phyloP scores from a whole-genome alignment of 73 alveolate genomes.

The Paramecium tetraurelia region DNA sequence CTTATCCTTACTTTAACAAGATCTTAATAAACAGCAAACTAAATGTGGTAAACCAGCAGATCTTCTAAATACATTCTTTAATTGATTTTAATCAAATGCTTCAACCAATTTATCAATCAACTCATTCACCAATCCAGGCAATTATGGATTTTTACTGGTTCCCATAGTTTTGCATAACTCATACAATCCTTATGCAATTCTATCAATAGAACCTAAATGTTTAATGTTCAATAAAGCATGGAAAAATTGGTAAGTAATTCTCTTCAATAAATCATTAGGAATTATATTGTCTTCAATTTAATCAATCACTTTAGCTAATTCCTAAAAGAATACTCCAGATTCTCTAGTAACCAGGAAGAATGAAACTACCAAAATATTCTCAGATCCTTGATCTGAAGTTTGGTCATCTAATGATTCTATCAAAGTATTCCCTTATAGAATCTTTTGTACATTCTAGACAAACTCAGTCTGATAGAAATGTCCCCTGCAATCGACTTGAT shows the following conservation, averaged over 20 bases:
- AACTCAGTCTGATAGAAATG: slow-evolving; percentile 52
- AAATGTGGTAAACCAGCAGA: slow-evolving; percentile 61
- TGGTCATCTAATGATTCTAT: slow-evolving; percentile 56
- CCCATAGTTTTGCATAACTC: slow-evolving; percentile 56
- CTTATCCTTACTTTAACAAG: slow-evolving; percentile 36
- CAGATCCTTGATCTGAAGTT: slow-evolving; percentile 38
- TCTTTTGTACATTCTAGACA: slow-evolving; percentile 50
- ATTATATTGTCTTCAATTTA: not conserved
- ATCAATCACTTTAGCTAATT: slow-evolving; percentile 32
- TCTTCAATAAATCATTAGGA: slow-evolving; percentile 44
- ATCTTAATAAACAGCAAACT: slow-evolving; percentile 45
- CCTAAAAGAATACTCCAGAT: slow-evolving; percentile 59
- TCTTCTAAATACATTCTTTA: slow-evolving; percentile 53
- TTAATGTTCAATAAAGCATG: slow-evolving; percentile 58
- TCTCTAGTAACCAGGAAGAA: slow-evolving; percentile 56
- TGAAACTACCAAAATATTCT: slow-evolving; percentile 56
- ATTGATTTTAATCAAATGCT: slow-evolving; percentile 47
- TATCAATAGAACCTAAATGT: slow-evolving; percentile 61
- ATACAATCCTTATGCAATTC: slow-evolving; percentile 58
- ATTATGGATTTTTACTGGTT: not conserved
- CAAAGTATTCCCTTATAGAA: slow-evolving; percentile 50
- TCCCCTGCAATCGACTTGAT: slow-evolving; percentile 59
- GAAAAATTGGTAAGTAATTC: slow-evolving; percentile 34
- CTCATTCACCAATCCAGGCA: slow-evolving; percentile 54
- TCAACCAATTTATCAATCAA: slow-evolving; percentile 50